These are phyloP conservation scores for Citrus medica DNA, from an alignment of 345 rosid species.

Conservation along the genomic window DNA sequence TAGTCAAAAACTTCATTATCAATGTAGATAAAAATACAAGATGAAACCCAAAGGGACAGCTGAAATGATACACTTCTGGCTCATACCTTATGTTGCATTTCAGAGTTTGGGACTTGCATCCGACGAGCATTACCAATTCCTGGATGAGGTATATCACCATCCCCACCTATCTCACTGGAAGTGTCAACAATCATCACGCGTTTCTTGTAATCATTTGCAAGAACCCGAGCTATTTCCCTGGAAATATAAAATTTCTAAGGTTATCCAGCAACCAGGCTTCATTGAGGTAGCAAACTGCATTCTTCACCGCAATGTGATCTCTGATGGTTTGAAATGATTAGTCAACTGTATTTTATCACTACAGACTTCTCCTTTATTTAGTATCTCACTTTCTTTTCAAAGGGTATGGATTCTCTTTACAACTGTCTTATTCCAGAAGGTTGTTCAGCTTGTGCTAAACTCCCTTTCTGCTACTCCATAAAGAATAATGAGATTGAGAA, in stretches of 20 bases:
- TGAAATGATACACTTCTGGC: background rate
- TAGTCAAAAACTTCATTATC: background rate
- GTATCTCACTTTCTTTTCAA: background rate
- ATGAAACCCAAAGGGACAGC: conserved; percentile 5
- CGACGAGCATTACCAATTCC: conserved; percentile 92
- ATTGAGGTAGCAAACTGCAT: background rate
- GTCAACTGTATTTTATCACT: background rate
- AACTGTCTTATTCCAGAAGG: background rate
- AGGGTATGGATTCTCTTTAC: background rate
- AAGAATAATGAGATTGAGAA: background rate
- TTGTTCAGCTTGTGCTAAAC: background rate
- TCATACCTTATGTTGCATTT: conserved; percentile 81
- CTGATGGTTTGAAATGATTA: background rate
- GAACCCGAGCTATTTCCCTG: conserved; percentile 92
- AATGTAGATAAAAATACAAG: background rate
- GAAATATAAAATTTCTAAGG: conserved; percentile 7
- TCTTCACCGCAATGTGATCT: background rate
- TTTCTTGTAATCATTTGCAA: conserved; percentile 81
- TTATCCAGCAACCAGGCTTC: background rate
- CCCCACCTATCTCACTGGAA: conserved; percentile 96
- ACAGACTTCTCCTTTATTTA: background rate
- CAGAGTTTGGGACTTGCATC: conserved; percentile 91
- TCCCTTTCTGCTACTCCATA: background rate
- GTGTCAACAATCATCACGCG: conserved; percentile 95
- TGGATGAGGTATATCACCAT: conserved; percentile 95